Evolutionary conservation across 768 basidiomycete genomes (phyloP), one percentile per base, ranked within the genome.

Genomic region (Ramaria sp.): DNA sequence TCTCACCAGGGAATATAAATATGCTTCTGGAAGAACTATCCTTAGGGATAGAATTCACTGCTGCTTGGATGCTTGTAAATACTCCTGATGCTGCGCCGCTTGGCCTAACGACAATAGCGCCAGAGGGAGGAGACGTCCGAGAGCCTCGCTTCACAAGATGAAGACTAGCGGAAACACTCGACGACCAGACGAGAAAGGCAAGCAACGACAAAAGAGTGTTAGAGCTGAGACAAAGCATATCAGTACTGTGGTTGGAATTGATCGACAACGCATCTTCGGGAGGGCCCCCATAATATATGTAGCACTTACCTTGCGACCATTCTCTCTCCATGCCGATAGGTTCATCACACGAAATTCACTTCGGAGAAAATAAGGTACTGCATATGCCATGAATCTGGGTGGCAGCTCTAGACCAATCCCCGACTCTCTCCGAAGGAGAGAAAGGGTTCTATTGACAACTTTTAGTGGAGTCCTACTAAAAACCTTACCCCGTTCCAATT

Each of bases 1-100:
- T n/a, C 42, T 43, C 20, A 43, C 42, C 76, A 6, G 75, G 75
- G 60, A 69, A 78, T 20, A 78, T 73, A 65, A 78, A 78, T 49
- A 78, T 74, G 10, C 69, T 67, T 11, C 65, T 66, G 1, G 65
- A 64, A 13, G 72, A 69, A 48, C 65, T 66, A 60, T 74, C 75
- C 51, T 73, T 69, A 2, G 75, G 73, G 15, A 78, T 67, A 3
- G 74, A 66, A 37, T 65, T 66, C n/a, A 78, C 64, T 3, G 77
- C 77, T 7, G 72, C 69, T 9, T 66, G 62, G 11, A 78, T 58
- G 13, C 71, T 75, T 12, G 65, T 62, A 56, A 70, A 78, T 62
- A 75, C 74, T 7, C 73, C 72, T 1, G 74, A 60, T 0, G 66
- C 69, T 1, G 70, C 70, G 6, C 70, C 74, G 34, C 71, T 71